Evolutionary conservation across 2,329 filamentous ascomycete genomes (phyloP).

Genomic region (Neofusicoccum kwambonambiense): DNA sequence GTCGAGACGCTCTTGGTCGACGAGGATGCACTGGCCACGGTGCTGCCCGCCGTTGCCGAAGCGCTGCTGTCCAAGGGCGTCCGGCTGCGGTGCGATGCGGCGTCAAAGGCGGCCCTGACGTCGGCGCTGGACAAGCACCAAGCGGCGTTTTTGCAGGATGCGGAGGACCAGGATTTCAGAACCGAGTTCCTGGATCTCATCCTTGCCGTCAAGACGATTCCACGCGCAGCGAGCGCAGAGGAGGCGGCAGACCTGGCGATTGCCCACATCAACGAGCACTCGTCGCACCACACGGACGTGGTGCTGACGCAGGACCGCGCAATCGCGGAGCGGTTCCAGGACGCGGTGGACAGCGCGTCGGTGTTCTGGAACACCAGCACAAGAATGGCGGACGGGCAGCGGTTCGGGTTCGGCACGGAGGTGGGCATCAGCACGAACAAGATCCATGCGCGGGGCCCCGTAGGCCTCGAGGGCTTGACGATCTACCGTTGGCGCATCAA

Average conservation of each 20-base stretch:
- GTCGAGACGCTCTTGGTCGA: conserved; percentile 91
- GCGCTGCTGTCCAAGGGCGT: conserved; percentile 77
- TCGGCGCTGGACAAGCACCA: conserved; percentile 45
- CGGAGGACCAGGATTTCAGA: conserved; percentile 69
- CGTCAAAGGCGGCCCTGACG: conserved; percentile 64
- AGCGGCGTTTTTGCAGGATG: conserved; percentile 58
- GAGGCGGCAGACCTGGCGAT: conserved; percentile 66
- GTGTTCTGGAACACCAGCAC: conserved; percentile 98
- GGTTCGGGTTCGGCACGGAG: conserved; percentile 96
- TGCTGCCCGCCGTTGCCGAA: conserved; percentile 70
- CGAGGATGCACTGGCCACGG: conserved; percentile 62
- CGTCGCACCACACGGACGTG: conserved; percentile 89
- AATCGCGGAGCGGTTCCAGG: conserved; percentile 79
- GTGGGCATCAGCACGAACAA: conserved; percentile 99
- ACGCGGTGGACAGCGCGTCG: conserved; percentile 80
- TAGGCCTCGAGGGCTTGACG: conserved; percentile 89
- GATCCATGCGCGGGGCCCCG: conserved; percentile 90
- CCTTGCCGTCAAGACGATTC: conserved; percentile 79
- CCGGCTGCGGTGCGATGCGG: conserved; percentile 73
- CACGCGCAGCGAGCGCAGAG: conserved; percentile 27
- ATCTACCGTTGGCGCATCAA: conserved; percentile 96
- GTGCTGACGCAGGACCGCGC: conserved; percentile 72
- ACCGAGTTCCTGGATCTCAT: conserved; percentile 88
- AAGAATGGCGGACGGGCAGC: conserved; percentile 92
- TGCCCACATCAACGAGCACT: conserved; percentile 85